Evolutionary conservation across 2,329 filamentous ascomycete genomes (phyloP), one percentile per base, ranked within the genome.

Genomic region (Aspergillus aculeatinus): DNA sequence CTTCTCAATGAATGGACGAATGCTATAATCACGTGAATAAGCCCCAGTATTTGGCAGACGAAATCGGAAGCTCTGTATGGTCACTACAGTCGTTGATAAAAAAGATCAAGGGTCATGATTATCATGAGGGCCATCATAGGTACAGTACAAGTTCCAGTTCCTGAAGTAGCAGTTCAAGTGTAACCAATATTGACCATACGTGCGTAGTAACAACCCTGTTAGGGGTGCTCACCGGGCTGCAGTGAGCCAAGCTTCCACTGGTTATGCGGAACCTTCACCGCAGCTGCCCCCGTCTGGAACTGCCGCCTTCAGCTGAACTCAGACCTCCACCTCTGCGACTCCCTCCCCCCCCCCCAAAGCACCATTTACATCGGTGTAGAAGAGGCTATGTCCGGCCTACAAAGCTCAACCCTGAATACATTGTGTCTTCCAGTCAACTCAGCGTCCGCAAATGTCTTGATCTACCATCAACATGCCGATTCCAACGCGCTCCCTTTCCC

Each of bases 401-500:
- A 21, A 51, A n/a, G 14, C 31, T 35, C 48, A 33, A 31, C 51
- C 31, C 29, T 31, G 21, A 31, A 21, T 44, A 42, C 27, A 48
- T 33, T 47, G 25, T 12, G 33, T 44, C 39, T 55, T 33, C 19
- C 44, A 48, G 16, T 48, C 27, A 14, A 48, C 35, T 16, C 27
- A 47, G 29, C 33, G 47, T 39, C 33, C 21, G 16, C 48, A 51
- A 44, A 51, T 48, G 50, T 12, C 29, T 16, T 57, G 35, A 31
- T 27, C 29, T 33, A 31, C n/a, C 47, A 54, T 31, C 51, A 68
- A n/a, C 54, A 77, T 78, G 76, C 74, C 76, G 50, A 76, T 77
- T 48, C 76, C 76, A 19, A 77, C 74, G 33, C 74, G 75, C 25
- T 74, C 74, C 14, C 59, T 65, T 53, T 76, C 74, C 21, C 64